Percentiles rank a stretch among this genome's conserved stretches.
These are phyloP conservation scores for Paecilomyces dactylethromorphus DNA, from an alignment of 2,329 filamentous ascomycete genomes.

Conservation along the genomic window DNA sequence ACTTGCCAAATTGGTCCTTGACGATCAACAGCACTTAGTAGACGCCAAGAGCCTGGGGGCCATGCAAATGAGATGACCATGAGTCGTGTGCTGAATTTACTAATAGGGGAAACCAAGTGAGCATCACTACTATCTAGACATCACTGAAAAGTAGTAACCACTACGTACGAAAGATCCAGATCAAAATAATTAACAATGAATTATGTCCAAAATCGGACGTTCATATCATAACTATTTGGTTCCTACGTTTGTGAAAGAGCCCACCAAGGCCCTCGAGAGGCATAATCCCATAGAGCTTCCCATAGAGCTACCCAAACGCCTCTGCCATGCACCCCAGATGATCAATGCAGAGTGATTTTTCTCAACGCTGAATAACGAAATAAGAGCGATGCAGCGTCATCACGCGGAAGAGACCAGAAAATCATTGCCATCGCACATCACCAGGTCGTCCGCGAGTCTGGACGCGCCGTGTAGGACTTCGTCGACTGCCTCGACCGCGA, in stretches of 20 bases:
- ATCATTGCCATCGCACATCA: background rate
- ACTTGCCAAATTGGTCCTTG: background rate
- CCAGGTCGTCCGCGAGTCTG: background rate
- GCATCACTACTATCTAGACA: background rate
- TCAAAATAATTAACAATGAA: background rate
- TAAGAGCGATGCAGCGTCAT: background rate
- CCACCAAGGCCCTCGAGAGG: background rate
- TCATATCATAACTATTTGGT: background rate
- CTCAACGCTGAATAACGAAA: background rate
- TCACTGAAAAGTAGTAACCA: background rate
- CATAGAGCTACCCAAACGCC: constrained; percentile 1
- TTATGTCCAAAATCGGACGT: background rate
- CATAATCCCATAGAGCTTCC: background rate
- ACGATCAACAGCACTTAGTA: background rate
- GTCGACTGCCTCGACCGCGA: constrained; percentile 14
- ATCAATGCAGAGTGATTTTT: background rate
- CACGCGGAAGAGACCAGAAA: background rate
- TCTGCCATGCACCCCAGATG: background rate
- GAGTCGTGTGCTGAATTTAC: background rate
- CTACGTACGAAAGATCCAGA: background rate
- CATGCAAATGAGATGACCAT: background rate
- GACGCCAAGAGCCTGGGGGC: background rate
- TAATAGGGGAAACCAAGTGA: background rate
- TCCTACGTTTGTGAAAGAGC: background rate
- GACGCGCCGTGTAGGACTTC: constrained; percentile 8